These are phyloP conservation scores for Lycium ferocissimum DNA, from an alignment of 257 asterid species.

Conservation along the genomic window DNA sequence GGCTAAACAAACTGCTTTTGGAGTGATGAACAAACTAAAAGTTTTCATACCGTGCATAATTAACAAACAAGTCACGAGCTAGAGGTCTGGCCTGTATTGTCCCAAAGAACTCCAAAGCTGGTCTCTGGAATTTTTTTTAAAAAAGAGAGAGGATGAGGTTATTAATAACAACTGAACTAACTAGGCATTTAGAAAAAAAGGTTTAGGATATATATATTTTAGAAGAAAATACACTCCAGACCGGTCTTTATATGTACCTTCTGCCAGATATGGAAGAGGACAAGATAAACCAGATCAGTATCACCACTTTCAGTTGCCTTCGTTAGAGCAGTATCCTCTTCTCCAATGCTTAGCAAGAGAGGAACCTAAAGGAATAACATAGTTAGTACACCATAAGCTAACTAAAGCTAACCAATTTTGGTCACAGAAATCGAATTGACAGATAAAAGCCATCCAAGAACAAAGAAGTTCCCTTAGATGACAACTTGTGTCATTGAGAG, in stretches of 20 bases:
- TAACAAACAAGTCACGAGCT: slow-evolving; percentile 90
- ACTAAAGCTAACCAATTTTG: slow-evolving; percentile 17
- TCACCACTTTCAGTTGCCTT: slow-evolving; percentile 96
- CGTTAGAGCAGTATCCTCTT: slow-evolving; percentile 87
- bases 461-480: slow-evolving; percentile 5
- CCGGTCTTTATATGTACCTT: slow-evolving; percentile 59
- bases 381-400: slow-evolving; percentile 19
- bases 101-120: slow-evolving; percentile 77
- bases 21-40: slow-evolving; percentile 20
- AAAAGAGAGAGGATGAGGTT: slow-evolving; percentile 25
- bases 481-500: background rate
- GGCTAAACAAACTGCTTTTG: slow-evolving; percentile 5
- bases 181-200: slow-evolving; percentile 20
- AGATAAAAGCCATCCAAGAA: background rate
- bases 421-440: slow-evolving; percentile 9
- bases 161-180: slow-evolving; percentile 29
- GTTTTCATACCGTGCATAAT: slow-evolving; percentile 75
- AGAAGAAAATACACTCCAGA: slow-evolving; percentile 29
- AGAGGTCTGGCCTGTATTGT: slow-evolving; percentile 84
- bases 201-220: slow-evolving; percentile 25
- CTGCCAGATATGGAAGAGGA: slow-evolving; percentile 87
- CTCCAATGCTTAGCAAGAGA: slow-evolving; percentile 93
- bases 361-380: slow-evolving; percentile 66
- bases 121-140: slow-evolving; percentile 61
- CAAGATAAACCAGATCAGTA: slow-evolving; percentile 97